Evolutionary conservation across 805 yeast species (phyloP).

Genomic region (Candida broadrunensis): DNA sequence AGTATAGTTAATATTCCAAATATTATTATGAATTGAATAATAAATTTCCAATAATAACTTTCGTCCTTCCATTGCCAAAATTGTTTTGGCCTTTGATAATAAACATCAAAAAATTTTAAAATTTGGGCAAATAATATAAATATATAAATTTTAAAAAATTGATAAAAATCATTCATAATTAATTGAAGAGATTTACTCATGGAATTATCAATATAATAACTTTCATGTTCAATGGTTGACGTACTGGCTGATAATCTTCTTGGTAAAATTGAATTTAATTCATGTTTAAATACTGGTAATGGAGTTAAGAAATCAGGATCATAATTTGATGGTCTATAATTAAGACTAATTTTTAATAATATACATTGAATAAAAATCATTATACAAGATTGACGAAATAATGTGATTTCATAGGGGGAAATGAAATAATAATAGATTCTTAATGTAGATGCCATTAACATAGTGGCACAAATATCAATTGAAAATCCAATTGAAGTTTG

Average conservation of each 20-base stretch:
- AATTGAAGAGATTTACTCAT: neutral
- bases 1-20: conserved; percentile 41
- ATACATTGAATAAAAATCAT: conserved; percentile 79
- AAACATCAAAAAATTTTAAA: conserved; percentile 65
- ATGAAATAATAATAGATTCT: conserved; percentile 76
- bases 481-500: conserved; percentile 78
- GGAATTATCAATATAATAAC: conserved; percentile 8
- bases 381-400: conserved; percentile 75
- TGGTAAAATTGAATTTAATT: conserved; percentile 22
- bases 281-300: conserved; percentile 25
- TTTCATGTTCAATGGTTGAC: conserved; percentile 12
- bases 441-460: conserved; percentile 73
- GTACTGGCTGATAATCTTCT: conserved; percentile 12
- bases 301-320: conserved; percentile 31
- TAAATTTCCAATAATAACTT: conserved; percentile 58
- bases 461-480: conserved; percentile 88
- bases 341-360: conserved; percentile 60
- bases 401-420: conserved; percentile 76
- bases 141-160: conserved; percentile 1
- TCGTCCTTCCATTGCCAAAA: conserved; percentile 89
- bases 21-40: conserved; percentile 42
- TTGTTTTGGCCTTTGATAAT: conserved; percentile 54
- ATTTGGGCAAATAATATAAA: conserved; percentile 18
- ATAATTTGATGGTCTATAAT: conserved; percentile 44
- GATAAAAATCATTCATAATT: conserved; percentile 2